Evolutionary conservation across 208 protist species (phyloP).

Genomic region (Acanthamoeba lenticulata): DNA sequence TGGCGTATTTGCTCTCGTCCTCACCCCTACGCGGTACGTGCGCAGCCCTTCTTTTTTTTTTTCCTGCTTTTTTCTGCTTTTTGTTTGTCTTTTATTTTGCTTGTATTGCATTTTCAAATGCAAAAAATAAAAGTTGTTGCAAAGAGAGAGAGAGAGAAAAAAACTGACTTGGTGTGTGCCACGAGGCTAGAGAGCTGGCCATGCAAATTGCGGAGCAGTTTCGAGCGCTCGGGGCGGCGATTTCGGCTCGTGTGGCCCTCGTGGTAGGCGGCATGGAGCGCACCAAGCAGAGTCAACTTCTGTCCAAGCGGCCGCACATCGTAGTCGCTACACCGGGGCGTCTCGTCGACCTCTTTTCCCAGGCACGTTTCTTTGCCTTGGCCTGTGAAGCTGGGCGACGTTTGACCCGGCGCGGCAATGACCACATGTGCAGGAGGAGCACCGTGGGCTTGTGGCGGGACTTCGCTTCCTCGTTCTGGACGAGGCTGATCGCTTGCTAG

Average conservation of each 20-base stretch:
- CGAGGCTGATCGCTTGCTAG: constrained; percentile 86
- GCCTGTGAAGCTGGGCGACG: constrained; percentile 93
- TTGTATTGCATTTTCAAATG: too few species aligned
- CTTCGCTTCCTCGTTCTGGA: constrained; percentile 84
- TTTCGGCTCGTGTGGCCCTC: constrained; percentile 66
- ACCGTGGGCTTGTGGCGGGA: not conserved
- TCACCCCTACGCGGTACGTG: constrained; percentile 94
- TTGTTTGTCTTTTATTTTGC: too few species aligned
- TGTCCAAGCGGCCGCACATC: constrained; percentile 83
- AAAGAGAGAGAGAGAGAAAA: too few species aligned
- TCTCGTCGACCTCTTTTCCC: constrained; percentile 85
- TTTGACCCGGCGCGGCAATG: not conserved
- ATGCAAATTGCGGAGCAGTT: constrained; percentile 93
- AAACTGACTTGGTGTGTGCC: too few species aligned
- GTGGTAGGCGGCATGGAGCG: constrained; percentile 84
- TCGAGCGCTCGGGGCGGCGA: constrained; percentile 72
- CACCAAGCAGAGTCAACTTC: constrained; percentile 77
- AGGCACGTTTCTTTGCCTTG: constrained; percentile 97
- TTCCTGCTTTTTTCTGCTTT: not conserved
- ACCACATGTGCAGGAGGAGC: not conserved
- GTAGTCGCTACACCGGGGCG: constrained; percentile 86
- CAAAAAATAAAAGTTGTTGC: too few species aligned
- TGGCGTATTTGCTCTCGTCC: constrained; percentile 96
- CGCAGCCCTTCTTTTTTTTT: not conserved
- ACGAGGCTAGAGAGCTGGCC: constrained; percentile 96